Base-by-base conservation (phyloP, 345 rosid genomes). In the Syzygium aromaticum region DNA sequence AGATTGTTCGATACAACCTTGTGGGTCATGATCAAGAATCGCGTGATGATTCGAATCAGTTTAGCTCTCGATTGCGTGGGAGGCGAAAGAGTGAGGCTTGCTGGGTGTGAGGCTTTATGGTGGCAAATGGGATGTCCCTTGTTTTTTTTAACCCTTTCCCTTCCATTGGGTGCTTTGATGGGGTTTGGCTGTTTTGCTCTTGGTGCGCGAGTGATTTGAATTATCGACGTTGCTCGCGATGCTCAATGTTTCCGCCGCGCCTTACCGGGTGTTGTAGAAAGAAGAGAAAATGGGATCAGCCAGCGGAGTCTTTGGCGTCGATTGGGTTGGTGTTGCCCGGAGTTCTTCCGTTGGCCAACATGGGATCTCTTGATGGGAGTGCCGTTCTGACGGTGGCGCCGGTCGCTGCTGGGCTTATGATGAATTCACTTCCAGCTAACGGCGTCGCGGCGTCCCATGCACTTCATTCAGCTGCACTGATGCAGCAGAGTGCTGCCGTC, bases 201-300 rank as follows among this genome's bases (percentile, higher is more conserved):
- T 33, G 78, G 46, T 67, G 78, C 78, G 23, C 7, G 46, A 33
- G 46, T 67, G 33, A 67, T 67, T 67, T 40, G 78, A 67, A 67
- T 67, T 2, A 7, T 22, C 28, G 7, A 28, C 30, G 61, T 43
- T 61, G 78, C 46, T 67, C 25, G 25, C 57, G 40, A 85, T 33
- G 49, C 73, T 84, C 28, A 59, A 38, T 40, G 56, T 52, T n/a
- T 17, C 25, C 13, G 46, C 52, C 38, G 22, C 19, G 40, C 59
- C 46, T 54, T 28, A 5, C 23, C 16, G 86, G 46, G 46, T 17
- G 59, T 84, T 84, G 59, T 43, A 97, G 99, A 93, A 97, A 89
- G 87, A 97, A 92, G 94, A 94, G 98, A 86, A 95, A 92, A 91
- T 96, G 99, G 99, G 98, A 97, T 92, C 98, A 95, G 89, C 98